Conservation (phyloP, 2,329 filamentous ascomycete species). For the Aplosporella prunicola region DNA sequence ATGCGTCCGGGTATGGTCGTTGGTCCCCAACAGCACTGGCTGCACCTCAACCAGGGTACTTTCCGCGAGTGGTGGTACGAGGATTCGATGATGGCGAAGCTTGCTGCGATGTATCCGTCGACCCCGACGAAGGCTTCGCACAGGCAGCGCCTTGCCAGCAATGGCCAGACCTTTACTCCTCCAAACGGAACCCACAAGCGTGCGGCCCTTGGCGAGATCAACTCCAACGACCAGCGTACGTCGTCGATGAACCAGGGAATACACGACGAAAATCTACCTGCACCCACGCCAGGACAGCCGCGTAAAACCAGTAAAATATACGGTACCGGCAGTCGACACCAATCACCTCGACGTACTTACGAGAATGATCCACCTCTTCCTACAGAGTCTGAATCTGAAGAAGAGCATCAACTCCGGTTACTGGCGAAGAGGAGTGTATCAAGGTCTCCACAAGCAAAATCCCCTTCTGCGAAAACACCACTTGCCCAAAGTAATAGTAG, state of each 20-base stretch:
- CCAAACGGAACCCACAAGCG: slow-evolving; percentile 70
- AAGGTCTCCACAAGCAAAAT: slow-evolving; percentile 48
- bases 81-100: slow-evolving; percentile 68
- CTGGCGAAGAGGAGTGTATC: slow-evolving; percentile 53
- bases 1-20: slow-evolving; percentile 99
- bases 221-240: slow-evolving; percentile 57
- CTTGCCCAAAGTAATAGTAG: slow-evolving; percentile 35
- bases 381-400: slow-evolving; percentile 64
- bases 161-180: slow-evolving; percentile 69
- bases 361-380: slow-evolving; percentile 43
- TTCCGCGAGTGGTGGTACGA: slow-evolving; percentile 98
- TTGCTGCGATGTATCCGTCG: slow-evolving; percentile 52
- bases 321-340: slow-evolving; percentile 39
- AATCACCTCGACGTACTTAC: slow-evolving; percentile 17
- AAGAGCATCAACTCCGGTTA: slow-evolving; percentile 72
- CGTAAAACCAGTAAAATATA: slow-evolving; percentile 77
- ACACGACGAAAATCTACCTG: slow-evolving; percentile 87
- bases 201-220: slow-evolving; percentile 86
- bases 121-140: slow-evolving; percentile 48
- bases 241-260: slow-evolving; percentile 45
- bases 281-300: slow-evolving; percentile 90
- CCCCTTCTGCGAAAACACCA: slow-evolving; percentile 37
- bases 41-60: slow-evolving; percentile 89
- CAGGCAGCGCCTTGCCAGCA: slow-evolving; percentile 46
- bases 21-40: slow-evolving; percentile 96